Base-by-base conservation (phyloP, 2,329 filamentous ascomycete genomes). In the Aspergillus sp. region DNA sequence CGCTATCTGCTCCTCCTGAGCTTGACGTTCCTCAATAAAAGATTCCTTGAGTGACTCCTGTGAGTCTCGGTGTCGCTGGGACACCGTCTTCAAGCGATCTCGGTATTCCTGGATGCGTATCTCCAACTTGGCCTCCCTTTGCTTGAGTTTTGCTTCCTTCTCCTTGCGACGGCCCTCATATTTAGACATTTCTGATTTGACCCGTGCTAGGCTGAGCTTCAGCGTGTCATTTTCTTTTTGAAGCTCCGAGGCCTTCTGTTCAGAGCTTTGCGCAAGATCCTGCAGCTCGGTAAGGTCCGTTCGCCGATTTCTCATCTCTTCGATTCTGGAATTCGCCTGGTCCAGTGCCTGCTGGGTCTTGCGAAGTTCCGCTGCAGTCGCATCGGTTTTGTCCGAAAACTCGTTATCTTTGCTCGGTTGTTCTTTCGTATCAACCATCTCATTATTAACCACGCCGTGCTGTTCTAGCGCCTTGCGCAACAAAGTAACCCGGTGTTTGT, bases 161-260 rank as follows among this genome's bases (percentile, higher is more conserved):
- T 70, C 63, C 42, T 68, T 66, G 47, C 70, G 67, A 27, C 68
- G 61, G 19, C 61, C 64, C 47, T 71, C 69, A 40, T 70, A 71
- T 43, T 64, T 65, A 29, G 57, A 62, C 60, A 70, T 70, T 44
- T 70, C 68, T 44, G 64, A 61, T 52, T 72, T 72, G 34, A 70
- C 59, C 9, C 67, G 61, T 8, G 65, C 60, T 27, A 72, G 55
- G 6, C 59, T 68, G 40, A 64, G 62, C 47, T 72, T 72, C 42
- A 73, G 59, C 1, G 57, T 56, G 6, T 50, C 43, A 42, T 73
- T 73, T 44, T 73, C 70, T 45, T 63, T 64, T 45, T 69, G 61
- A 2, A 73, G 59, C 29, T 68, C 62, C 8, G 56, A 58, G 4
- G 64, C 68, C 50, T 70, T 71, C 46, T 64, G 58, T 47, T 72